Conservation (phyloP, 306 rosid genomes). For the Fragaria nilgerrensis region DNA sequence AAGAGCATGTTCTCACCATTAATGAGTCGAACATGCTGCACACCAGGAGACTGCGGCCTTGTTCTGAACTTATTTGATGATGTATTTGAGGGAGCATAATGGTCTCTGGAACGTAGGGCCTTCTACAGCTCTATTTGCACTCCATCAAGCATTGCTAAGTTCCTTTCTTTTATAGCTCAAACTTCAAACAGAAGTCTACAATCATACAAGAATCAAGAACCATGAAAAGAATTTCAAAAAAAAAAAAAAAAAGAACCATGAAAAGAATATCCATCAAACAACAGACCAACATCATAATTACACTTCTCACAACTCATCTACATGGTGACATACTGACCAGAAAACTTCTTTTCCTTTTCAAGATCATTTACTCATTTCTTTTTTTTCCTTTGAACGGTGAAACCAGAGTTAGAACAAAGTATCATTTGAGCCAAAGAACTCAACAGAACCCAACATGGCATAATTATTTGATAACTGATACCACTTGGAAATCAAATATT, state of each 20-base stretch:
- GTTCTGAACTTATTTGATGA: constrained; percentile 43
- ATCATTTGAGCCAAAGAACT: not conserved
- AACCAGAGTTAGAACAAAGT: not conserved
- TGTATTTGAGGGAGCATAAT: constrained; percentile 50
- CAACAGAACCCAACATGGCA: not conserved
- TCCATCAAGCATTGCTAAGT: constrained; percentile 56
- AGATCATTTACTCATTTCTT: not conserved
- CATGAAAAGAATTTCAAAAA: not conserved
- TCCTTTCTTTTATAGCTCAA: constrained; percentile 37
- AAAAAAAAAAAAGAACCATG: not conserved
- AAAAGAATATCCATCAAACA: not conserved
- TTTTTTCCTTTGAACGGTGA: not conserved
- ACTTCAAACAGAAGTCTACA: not conserved
- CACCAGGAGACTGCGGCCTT: constrained; percentile 48
- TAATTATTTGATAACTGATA: not conserved
- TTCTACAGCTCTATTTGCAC: constrained; percentile 83
- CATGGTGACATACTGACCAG: not conserved
- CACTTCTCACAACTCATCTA: not conserved
- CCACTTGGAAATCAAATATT: not conserved
- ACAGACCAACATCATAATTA: not conserved
- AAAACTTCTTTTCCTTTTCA: not conserved
- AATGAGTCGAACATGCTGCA: constrained; percentile 52
- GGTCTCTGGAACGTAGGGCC: constrained; percentile 60
- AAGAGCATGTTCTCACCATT: constrained; percentile 64
- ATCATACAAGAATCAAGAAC: not conserved